These are phyloP conservation scores for Tricholoma saponaceum DNA, from an alignment of 768 basidiomycete genomes.

Conservation along the genomic window DNA sequence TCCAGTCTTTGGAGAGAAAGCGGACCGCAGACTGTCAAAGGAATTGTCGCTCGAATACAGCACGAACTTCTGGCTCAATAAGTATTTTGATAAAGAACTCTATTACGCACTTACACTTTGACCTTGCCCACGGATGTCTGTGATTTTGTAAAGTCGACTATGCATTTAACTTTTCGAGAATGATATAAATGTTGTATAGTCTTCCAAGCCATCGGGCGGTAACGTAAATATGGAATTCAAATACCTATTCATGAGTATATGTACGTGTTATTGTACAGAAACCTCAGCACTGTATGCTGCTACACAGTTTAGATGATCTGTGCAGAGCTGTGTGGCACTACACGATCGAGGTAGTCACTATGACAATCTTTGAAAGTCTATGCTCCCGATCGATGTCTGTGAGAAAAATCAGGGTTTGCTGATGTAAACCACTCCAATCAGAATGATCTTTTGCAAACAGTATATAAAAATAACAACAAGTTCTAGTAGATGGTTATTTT, in stretches of 20 bases:
- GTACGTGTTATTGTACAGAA: background rate
- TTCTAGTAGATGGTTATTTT: too few relatives aligned
- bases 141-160: background rate
- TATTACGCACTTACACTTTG: background rate
- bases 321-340: background rate
- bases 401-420: too few relatives aligned
- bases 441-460: too few relatives aligned
- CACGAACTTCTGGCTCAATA: background rate
- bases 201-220: background rate
- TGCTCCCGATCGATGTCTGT: background rate
- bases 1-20: background rate
- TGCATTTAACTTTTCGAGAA: background rate
- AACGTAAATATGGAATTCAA: background rate
- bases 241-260: background rate
- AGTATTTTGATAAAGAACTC: background rate
- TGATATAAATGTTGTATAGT: background rate
- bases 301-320: background rate
- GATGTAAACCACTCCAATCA: too few relatives aligned
- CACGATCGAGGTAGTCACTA: background rate
- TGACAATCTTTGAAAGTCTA: background rate
- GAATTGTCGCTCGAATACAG: background rate
- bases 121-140: background rate
- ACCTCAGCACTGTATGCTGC: background rate
- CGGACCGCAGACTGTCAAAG: background rate
- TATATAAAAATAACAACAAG: too few relatives aligned